Conservation (phyloP, 106 monocot genomes). For the Apostasia shenzhenica region DNA sequence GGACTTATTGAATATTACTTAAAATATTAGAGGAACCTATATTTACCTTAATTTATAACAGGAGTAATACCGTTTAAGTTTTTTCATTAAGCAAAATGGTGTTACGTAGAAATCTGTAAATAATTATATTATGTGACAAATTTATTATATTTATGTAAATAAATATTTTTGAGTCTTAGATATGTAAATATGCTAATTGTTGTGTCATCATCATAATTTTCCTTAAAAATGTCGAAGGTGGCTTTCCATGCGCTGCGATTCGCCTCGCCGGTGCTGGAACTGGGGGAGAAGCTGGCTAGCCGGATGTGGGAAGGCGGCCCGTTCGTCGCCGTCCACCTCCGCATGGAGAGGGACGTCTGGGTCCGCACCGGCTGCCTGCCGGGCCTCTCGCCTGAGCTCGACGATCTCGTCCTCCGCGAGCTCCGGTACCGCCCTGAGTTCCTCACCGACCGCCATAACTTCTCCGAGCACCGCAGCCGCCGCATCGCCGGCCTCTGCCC, state of each 20-base stretch:
- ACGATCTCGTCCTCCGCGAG: constrained; percentile 10
- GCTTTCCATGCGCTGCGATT: constrained; percentile 35
- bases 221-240: constrained; percentile 10
- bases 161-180: too few relatives aligned
- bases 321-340: constrained; percentile 37
- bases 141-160: too few relatives aligned
- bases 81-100: too few relatives aligned
- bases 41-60: too few relatives aligned
- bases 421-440: constrained; percentile 23
- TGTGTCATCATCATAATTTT: background rate
- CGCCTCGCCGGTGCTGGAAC: constrained; percentile 15
- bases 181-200: background rate
- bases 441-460: constrained; percentile 21
- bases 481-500: constrained; percentile 36
- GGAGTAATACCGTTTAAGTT: too few relatives aligned
- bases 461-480: constrained; percentile 14
- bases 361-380: constrained; percentile 38
- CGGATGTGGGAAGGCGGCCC: constrained; percentile 26
- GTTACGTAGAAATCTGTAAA: too few relatives aligned
- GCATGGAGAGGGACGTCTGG: constrained; percentile 52
- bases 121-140: too few relatives aligned
- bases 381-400: constrained; percentile 20
- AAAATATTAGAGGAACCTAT: too few relatives aligned
- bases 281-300: constrained; percentile 18
- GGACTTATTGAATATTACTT: too few relatives aligned